These are phyloP conservation scores for Dactylellina parvicollis DNA, from an alignment of 2,329 filamentous ascomycete genomes.

Conservation along the genomic window DNA sequence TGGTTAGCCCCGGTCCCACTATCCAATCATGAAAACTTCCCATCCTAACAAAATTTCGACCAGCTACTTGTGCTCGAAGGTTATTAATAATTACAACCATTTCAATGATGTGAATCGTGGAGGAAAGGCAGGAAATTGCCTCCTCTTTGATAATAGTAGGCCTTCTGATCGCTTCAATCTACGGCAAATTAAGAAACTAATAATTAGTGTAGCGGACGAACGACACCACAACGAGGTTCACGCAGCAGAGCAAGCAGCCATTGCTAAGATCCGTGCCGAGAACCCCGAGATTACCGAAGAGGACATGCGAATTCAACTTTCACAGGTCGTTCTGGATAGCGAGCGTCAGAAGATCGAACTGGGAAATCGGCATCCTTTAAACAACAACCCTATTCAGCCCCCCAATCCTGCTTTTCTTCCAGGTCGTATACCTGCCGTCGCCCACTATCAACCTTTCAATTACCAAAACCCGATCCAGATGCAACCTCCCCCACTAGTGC, in stretches of 20 bases:
- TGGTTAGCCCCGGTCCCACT: slow-evolving; percentile 63
- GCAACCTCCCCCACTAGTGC: not conserved
- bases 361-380: slow-evolving; percentile 16
- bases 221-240: slow-evolving; percentile 73
- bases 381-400: not conserved
- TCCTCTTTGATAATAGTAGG: slow-evolving; percentile 70
- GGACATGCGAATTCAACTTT: slow-evolving; percentile 70
- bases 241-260: slow-evolving; percentile 70
- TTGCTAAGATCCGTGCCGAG: slow-evolving; percentile 67
- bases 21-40: not conserved
- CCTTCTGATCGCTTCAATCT: not conserved
- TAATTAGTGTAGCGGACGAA: slow-evolving; percentile 62
- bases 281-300: slow-evolving; percentile 71
- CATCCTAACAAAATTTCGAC: not conserved
- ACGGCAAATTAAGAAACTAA: not conserved
- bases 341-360: slow-evolving; percentile 53
- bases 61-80: slow-evolving; percentile 76
- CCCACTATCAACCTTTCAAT: too few relatives aligned
- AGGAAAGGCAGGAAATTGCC: slow-evolving; percentile 69
- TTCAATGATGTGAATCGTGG: slow-evolving; percentile 69
- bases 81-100: slow-evolving; percentile 72
- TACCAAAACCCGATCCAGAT: too few relatives aligned
- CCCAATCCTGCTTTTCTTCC: too few relatives aligned
- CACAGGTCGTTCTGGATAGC: slow-evolving; percentile 65
- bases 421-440: too few relatives aligned